Evolutionary conservation across 1,284 basidiomycete species (phyloP).

Genomic region (Cryptococcus neoformans): DNA sequence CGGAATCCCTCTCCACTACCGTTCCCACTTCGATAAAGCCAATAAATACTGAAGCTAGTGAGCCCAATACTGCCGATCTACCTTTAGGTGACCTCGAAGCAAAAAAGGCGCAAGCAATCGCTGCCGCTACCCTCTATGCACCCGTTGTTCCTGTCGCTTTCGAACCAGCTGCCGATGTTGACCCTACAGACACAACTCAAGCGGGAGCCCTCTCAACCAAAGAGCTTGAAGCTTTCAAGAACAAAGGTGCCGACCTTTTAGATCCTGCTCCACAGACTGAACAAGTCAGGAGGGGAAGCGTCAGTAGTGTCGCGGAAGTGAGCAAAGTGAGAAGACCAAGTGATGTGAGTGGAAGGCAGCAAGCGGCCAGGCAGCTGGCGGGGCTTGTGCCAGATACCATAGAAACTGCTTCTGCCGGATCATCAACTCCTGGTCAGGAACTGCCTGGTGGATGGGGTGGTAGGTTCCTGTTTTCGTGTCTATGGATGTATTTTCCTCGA

Average conservation of each 20-base stretch:
- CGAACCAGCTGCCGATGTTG: not conserved
- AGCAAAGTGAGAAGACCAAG: conserved; percentile 10
- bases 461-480: conserved; percentile 16
- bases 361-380: conserved; percentile 36
- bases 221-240: conserved; percentile 10
- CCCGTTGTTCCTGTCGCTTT: not conserved
- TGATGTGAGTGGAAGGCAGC: conserved; percentile 34
- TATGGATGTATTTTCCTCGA: not conserved
- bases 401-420: conserved; percentile 4
- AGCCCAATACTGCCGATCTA: not conserved
- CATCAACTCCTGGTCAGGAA: conserved; percentile 36
- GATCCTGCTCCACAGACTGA: conserved; percentile 11
- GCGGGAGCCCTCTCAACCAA: conserved; percentile 1
- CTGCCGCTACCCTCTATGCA: not conserved
- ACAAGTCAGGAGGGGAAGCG: conserved; percentile 5
- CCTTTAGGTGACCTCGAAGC: not conserved
- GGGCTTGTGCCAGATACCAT: conserved; percentile 3
- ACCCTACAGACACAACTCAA: not conserved
- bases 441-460: conserved; percentile 44
- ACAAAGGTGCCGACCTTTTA: conserved; percentile 13
- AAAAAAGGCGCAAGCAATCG: not conserved
- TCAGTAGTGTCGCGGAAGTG: not conserved
- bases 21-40: not conserved
- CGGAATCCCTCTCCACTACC: not conserved
- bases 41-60: not conserved